Base-by-base conservation (phyloP, 2,329 filamentous ascomycete genomes). In the Venturia pyrina region DNA sequence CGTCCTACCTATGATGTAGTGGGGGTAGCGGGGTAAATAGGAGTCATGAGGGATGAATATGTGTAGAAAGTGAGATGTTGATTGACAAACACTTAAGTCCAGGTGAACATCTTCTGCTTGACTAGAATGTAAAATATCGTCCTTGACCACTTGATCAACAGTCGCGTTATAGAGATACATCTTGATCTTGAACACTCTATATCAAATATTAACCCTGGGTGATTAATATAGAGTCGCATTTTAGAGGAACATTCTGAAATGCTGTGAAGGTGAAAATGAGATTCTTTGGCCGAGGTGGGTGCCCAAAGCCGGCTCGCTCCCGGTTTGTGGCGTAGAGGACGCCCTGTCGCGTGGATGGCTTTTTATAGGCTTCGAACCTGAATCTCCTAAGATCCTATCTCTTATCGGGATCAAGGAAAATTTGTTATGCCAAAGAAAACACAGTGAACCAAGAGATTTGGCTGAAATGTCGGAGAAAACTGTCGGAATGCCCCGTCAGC, bases 41-140 rank as follows among this genome's bases (percentile, higher is more conserved):
- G 28, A 59, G 32, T 59, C 53, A 34, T 59, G 19, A 32, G 19
- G 6, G 3, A 34, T 34, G 50, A 34, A 37, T 57, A 37, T n/a
- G 21, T 59, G 32, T n/a, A n/a, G 53, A 37, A 11, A 7, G 32
- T 59, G 53, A 59, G 32, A 21, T 59, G 28, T 59, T 59, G 53
- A 59, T 59, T 34, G 53, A n/a, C 53, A 59, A 59, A 59, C 53
- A 59, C 28, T 21, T 37, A 19, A 37, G 53, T 15, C 19, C 28
- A 59, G 53, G 28, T 59, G 28, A 59, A 37, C 53, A 59, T 59
- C 8, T 59, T 59, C 17, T 37, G 53, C 53, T 59, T 59, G 53
- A 59, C 53, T 37, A 24, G 11, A 11, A 59, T 59, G 53, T 37
- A 21, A 7, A 59, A 59, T 37, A 15, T 59, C 13, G 5, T 21